Evolutionary conservation across 2,329 filamentous ascomycete species (phyloP).

Genomic region (Penicillium fuscoglaucum): DNA sequence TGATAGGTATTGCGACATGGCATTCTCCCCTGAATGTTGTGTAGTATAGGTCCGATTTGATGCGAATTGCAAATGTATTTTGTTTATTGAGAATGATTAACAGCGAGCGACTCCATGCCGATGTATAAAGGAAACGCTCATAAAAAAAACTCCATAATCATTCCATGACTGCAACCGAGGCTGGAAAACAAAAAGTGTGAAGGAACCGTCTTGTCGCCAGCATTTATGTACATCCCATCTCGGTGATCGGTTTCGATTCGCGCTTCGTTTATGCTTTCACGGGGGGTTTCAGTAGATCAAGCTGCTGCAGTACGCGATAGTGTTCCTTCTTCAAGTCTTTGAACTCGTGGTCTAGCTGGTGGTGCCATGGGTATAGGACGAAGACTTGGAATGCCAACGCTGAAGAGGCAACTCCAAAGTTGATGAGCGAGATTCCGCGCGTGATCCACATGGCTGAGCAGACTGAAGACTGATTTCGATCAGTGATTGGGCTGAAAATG

Average conservation of each 20-base stretch:
- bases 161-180: not conserved
- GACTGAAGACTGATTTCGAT: not conserved
- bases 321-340: conserved; percentile 61
- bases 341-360: conserved; percentile 64
- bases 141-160: not conserved
- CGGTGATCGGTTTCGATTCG: not conserved
- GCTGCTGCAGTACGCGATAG: conserved; percentile 32
- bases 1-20: not conserved
- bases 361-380: conserved; percentile 70
- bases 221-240: not conserved
- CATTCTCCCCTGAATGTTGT: not conserved
- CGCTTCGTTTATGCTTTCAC: not conserved
- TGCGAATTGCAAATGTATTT: not conserved
- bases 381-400: conserved; percentile 68
- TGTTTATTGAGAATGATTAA: not conserved
- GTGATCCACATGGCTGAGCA: conserved; percentile 45
- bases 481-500: not conserved
- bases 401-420: conserved; percentile 65
- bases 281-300: not conserved
- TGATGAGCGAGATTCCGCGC: conserved; percentile 59
- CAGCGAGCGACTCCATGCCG: not conserved
- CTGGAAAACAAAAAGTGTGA: not conserved
- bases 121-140: not conserved
- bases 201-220: not conserved
- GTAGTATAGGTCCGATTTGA: too few species aligned